These are phyloP conservation scores for Raddia distichophylla DNA, from an alignment of 176 grass and related monocot genomes.

Conservation along the genomic window DNA sequence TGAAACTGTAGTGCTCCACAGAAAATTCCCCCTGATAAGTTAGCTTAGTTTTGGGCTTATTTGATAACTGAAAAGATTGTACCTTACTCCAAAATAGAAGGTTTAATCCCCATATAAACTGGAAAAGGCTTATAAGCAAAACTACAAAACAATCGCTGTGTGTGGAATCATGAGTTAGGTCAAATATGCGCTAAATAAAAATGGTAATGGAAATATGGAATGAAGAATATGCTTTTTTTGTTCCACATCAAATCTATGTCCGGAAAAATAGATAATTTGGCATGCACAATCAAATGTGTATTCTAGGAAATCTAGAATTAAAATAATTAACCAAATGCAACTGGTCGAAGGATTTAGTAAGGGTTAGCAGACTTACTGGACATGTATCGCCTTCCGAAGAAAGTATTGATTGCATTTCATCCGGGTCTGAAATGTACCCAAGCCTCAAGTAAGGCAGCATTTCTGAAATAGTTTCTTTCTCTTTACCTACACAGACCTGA, in stretches of 20 bases:
- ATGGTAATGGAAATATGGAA: background rate
- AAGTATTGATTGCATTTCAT: slow-evolving; percentile 90
- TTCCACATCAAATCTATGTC: background rate
- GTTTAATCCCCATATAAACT: background rate
- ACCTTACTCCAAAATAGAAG: background rate
- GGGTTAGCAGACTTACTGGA: slow-evolving; percentile 57
- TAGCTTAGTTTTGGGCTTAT: background rate
- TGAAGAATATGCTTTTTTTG: background rate
- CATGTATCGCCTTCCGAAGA: slow-evolving; percentile 94
- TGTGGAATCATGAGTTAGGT: background rate
- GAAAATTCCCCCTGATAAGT: too few relatives aligned
- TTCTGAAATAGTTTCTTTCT: slow-evolving; percentile 90
- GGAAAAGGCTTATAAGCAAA: slow-evolving; percentile 21
- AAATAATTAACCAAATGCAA: slow-evolving; percentile 26
- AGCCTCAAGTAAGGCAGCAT: slow-evolving; percentile 90
- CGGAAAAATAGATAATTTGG: background rate
- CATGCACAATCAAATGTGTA: background rate
- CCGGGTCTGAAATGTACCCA: slow-evolving; percentile 89
- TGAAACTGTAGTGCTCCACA: too few relatives aligned
- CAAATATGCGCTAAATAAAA: background rate
- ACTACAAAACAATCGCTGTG: background rate
- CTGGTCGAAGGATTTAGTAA: background rate
- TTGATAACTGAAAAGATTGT: background rate
- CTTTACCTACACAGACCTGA: slow-evolving; percentile 80
- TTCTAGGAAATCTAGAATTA: background rate